Base-by-base conservation (phyloP, 495 filamentous ascomycete species). In the Penicillium samsonianum region DNA sequence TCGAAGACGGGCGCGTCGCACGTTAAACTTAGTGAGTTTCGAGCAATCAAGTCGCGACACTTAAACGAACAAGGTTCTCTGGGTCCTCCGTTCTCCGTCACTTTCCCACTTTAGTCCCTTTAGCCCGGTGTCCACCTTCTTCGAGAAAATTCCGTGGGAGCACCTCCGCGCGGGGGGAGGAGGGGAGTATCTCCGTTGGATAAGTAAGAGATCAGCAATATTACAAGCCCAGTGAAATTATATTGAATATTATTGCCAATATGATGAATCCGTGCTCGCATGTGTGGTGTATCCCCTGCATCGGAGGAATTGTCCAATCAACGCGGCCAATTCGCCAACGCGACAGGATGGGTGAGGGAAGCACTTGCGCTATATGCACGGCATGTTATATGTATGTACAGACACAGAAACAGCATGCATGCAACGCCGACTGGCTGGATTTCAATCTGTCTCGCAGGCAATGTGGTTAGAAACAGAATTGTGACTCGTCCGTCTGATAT, bases 111-210 rank as follows among this genome's bases (percentile, higher is more conserved):
- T 33, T 30, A 38, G 25, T 28, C 26, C 28, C 44, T 20, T 26
- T 53, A 51, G 54, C 38, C 28, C 11, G 20, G 57, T 56, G 62
- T 58, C 56, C 65, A 61, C 63, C 53, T 59, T 50, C 26, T 69
- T 69, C 67, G 59, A 65, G 67, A 69, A 69, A 69, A 65, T 67
- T 69, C 62, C 35, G 44, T 51, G 53, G 59, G 53, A 46, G 44
- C 14, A 45, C 53, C 49, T 60, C 66, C 50, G 57, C 60, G 59
- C 37, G 60, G 56, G 54, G 62, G 52, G 51, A 43, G 47, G 28
- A 25, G 22, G 47, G 23, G 35, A 14, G 1, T 17, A 31, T 53
- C 50, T 53, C 50, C 50, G 50, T 43, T 14, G n/a, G 49, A 37
- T 40, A 40, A 16, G 33, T 56, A 40, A 38, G 22, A 25, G 50